Evolutionary conservation across 2,329 filamentous ascomycete species (phyloP).

Genomic region (Tolypocladium paradoxum): DNA sequence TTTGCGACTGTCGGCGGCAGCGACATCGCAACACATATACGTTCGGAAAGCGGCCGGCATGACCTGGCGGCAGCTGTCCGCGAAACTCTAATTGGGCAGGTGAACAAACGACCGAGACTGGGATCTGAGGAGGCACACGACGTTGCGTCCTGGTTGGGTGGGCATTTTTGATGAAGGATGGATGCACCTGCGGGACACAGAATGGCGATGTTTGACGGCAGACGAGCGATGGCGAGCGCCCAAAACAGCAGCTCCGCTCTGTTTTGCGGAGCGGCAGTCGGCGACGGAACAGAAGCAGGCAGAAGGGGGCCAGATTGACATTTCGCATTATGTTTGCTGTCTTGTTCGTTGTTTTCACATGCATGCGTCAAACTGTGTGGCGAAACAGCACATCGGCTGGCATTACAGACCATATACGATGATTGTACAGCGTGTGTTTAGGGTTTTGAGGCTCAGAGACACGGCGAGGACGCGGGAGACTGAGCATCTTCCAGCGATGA

Average conservation of each 20-base stretch:
- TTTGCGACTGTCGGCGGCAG: conserved; percentile 1
- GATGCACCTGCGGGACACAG: background rate
- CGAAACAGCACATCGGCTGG: background rate
- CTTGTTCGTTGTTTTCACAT: background rate
- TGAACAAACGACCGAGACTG: background rate
- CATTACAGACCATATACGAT: background rate
- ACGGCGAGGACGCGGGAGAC: no score
- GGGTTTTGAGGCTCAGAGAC: no score
- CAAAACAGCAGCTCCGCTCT: background rate
- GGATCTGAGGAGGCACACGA: background rate
- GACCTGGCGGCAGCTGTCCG: background rate
- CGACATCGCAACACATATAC: conserved; percentile 17
- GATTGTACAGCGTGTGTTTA: no score
- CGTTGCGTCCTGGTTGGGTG: background rate
- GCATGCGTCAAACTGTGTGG: conserved; percentile 1
- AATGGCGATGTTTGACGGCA: background rate
- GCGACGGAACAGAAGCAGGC: background rate
- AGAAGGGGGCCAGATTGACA: background rate
- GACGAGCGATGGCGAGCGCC: background rate
- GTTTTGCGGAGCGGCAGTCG: background rate
- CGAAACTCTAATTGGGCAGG: background rate
- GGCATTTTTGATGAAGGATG: background rate
- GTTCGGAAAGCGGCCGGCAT: conserved; percentile 9
- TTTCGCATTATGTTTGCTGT: background rate
- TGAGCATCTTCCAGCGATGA: background rate